Evolutionary conservation across 2,329 filamentous ascomycete species (phyloP), one percentile per base, ranked within the genome.

Genomic region (Thielaviopsis punctulata): DNA sequence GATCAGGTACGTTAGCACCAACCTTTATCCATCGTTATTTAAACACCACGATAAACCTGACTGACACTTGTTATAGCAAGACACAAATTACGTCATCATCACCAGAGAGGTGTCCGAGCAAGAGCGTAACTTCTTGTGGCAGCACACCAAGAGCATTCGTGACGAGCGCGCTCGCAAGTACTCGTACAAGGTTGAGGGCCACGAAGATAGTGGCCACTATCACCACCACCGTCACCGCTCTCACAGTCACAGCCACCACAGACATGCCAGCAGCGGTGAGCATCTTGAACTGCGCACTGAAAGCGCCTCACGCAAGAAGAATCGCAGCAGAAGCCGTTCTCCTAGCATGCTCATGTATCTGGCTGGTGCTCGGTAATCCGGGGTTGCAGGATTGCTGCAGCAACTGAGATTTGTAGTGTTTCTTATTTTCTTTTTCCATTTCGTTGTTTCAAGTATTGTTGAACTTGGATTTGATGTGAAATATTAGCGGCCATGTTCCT

Each of bases 51-150:
- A 18, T 27, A 10, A 39, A 27, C 8, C 15, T 54, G 9, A 22
- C 5, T 23, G 4, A 23, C 22, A 18, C 25, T 23, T 45, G 22
- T 27, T 45, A 24, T 27, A 21, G 43, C 58, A 79, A 71, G 80
- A 88, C 60, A 73, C 77, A 18, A 74, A 80, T 50, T 88, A 78
- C 59, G 69, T 88, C 52, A 65, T 89, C 55, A 83, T 88, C 66
- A 84, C 83, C 65, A 73, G 79, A 52, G 85, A 78, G 77, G 78
- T 88, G 49, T 75, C 77, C 3, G 79, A 86, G 58, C 75, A 76
- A 56, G 76, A 86, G 62, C 84, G 86, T 60, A 76, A 86, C 54
- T 69, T 78, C 53, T 73, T 87, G 48, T 89, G 84, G 73, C 73
- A 77, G 44, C 82, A 88, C 65, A 86, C 84, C 2, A 73, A 72